Evolutionary conservation across 2,329 filamentous ascomycete species (phyloP), one percentile per base, ranked within the genome.

Genomic region (Alternaria alternata): DNA sequence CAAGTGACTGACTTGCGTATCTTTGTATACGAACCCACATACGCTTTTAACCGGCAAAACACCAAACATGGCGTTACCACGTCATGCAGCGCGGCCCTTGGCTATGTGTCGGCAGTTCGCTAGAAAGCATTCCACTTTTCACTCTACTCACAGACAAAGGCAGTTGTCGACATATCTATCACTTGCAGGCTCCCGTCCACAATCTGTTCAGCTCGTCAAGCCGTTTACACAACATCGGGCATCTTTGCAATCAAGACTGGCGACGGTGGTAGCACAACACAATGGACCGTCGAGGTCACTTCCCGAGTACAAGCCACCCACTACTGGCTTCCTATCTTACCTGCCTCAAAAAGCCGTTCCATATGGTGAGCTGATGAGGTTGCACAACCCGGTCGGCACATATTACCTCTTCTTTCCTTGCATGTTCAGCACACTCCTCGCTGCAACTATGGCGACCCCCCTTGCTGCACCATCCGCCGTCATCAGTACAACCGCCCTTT

Each of bases 381-480:
- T 96, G 48, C 89, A 95, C 78, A 95, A 93, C 72, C 93, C 92
- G 1, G 85, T 88, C 0, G 93, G 93, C 46, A 91, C 91, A 2
- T 91, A 93, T 80, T 95, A 95, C 75, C 88, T 96, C 62, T 94
- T 90, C 82, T 91, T 94, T 70, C 93, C 92, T 28, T 94, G 92
- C 72, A 82, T 95, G 12, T 96, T 94, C 81, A 94, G 91, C 57
- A 93, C 92, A 0, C 84, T 95, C 3, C 84, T 95, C 73, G 92
- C 92, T 1, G 91, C 91, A 2, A 89, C 91, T 0, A 84, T 94
- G 71, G 82, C 86, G 2, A 75, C 78, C 2, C 90, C 91, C 0
- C 84, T 89, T 68, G 80, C 88, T 3, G 75, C 87, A 1, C 87
- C 90, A 0, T 74, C 82, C 5, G 82, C 88, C 12, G 87, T 92